Evolutionary conservation across 2,329 filamentous ascomycete genomes (phyloP).

Genomic region (Hypoxylon sp.): DNA sequence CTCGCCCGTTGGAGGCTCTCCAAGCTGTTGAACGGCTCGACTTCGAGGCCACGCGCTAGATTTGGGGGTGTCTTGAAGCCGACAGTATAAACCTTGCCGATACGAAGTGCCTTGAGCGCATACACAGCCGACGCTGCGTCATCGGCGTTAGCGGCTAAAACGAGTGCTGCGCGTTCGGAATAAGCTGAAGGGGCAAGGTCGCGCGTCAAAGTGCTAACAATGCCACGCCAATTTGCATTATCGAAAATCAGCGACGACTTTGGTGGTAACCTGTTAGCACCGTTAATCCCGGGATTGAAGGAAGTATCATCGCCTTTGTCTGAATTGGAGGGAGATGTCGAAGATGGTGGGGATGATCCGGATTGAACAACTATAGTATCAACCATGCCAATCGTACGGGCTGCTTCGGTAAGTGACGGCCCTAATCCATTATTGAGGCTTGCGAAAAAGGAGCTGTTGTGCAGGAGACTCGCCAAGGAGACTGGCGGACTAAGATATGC

Average conservation of each 20-base stretch:
- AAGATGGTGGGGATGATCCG: conserved; percentile 58
- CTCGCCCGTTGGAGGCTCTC: conserved; percentile 70
- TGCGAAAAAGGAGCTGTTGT: conserved; percentile 64
- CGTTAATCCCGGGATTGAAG: conserved; percentile 22
- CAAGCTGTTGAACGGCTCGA: conserved; percentile 84
- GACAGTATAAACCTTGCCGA: conserved; percentile 85
- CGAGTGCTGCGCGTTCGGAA: conserved; percentile 78
- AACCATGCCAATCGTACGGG: conserved; percentile 81
- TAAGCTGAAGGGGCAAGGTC: conserved; percentile 88
- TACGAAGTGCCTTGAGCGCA: conserved; percentile 79
- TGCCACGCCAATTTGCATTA: conserved; percentile 88
- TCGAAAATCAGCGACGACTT: conserved; percentile 76
- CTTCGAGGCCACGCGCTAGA: conserved; percentile 74
- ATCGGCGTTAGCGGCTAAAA: conserved; percentile 78
- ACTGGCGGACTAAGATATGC: conserved; percentile 84
- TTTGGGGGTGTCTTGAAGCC: conserved; percentile 77
- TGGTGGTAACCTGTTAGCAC: conserved; percentile 56
- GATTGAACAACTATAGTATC: conserved; percentile 81
- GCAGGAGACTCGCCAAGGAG: conserved; percentile 70
- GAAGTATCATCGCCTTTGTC: conserved; percentile 53
- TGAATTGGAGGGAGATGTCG: conserved; percentile 63
- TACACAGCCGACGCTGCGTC: conserved; percentile 85
- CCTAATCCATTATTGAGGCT: conserved; percentile 64
- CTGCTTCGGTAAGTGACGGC: conserved; percentile 78
- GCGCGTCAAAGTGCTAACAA: conserved; percentile 81